Evolutionary conservation across 2,329 filamentous ascomycete species (phyloP), one percentile per base, ranked within the genome.

Genomic region (Diaporthe australafricana): DNA sequence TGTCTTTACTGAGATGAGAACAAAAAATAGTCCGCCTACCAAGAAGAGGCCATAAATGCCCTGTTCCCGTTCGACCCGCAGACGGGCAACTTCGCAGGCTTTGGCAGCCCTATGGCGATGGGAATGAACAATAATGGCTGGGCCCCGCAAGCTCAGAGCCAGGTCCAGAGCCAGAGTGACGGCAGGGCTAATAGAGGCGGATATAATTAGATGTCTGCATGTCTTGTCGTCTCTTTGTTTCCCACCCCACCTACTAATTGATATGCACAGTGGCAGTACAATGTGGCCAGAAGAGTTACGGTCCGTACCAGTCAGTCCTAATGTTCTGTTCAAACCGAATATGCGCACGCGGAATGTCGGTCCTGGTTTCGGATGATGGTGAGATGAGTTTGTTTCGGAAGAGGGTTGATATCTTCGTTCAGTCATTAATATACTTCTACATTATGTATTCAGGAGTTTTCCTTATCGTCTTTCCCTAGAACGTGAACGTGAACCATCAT

Each of bases 11-110:
- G 38, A 40, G 7, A 57, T 20, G 22, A n/a, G 16, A 65, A 52
- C 6, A 20, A 38, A 25, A 42, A 20, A 38, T 11, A 74, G 67
- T 65, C 67, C 20, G 62, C 38, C 17, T 72, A 65, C 22, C 71
- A 68, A 14, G 71, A 78, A 73, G 74, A 77, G 4, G 69, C 70
- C 32, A 57, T 78, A 20, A 70, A 77, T 20, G 65, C 53, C 17
- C 66, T 78, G 25, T 79, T 78, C 53, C 75, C 74, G 5, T 71
- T 70, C 2, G 77, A 79, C 63, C 77, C 77, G n/a, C 69, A 76
- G 16, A 78, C 77, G 6, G 77, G 77, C 20, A 74, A 76, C 40
- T 70, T 78, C 20, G 67, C 53, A 22, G 72, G 70, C n/a, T 74
- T 74, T n/a, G 70, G 56, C 17, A 52, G 68, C 47, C 70, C 70